A percentile compares a stretch with the other conserved stretches of the same genome.
These are phyloP conservation scores for Corylus americana DNA, from an alignment of 306 rosid genomes.

Conservation along the genomic window DNA sequence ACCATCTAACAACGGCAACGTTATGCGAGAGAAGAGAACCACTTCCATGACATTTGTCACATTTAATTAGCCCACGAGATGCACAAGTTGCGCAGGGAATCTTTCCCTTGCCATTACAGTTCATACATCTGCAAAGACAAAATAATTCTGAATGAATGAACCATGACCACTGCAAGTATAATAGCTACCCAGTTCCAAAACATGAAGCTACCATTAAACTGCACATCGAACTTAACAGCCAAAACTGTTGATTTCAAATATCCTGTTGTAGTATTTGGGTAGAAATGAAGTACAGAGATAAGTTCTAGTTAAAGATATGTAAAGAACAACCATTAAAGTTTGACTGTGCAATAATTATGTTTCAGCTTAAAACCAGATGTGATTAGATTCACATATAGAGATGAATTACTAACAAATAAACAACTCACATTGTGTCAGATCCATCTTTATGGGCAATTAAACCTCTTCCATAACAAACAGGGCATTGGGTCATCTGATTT, in stretches of 20 bases:
- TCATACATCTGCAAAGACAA: slow-evolving; percentile 73
- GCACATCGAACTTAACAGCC: slow-evolving; percentile 10
- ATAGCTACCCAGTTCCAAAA: slow-evolving; percentile 6
- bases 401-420: slow-evolving; percentile 10
- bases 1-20: slow-evolving; percentile 78
- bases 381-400: slow-evolving; percentile 13
- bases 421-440: slow-evolving; percentile 79
- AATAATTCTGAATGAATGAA: slow-evolving; percentile 15
- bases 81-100: slow-evolving; percentile 82
- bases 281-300: not conserved
- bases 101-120: slow-evolving; percentile 79
- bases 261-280: not conserved
- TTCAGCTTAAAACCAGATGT: slow-evolving; percentile 9
- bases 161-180: slow-evolving; percentile 6
- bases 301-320: not conserved
- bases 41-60: slow-evolving; percentile 60
- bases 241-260: slow-evolving; percentile 11
- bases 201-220: slow-evolving; percentile 13
- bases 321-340: not conserved
- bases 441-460: slow-evolving; percentile 96
- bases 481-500: slow-evolving; percentile 74
- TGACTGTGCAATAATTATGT: not conserved
- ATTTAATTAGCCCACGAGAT: slow-evolving; percentile 78
- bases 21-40: slow-evolving; percentile 74
- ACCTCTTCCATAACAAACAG: slow-evolving; percentile 89